Evolutionary conservation across 129 eudicot species (phyloP), one percentile per base, ranked within the genome.

Genomic region (Escallonia herrerae): DNA sequence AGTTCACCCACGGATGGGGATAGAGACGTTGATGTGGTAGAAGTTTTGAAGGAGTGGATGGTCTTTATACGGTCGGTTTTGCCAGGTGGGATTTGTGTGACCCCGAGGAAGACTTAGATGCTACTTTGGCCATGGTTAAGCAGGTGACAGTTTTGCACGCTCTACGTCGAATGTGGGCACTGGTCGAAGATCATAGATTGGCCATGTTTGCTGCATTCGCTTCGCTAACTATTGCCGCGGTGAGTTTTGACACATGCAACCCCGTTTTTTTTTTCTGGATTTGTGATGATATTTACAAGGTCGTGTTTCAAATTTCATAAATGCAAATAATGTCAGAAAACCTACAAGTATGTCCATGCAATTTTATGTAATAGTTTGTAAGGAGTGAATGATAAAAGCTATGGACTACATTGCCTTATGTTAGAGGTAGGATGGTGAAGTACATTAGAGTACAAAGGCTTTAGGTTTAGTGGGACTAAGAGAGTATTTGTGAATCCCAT

Each of bases 201-300:
- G 66, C 69, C 74, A 2, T 76, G 38, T 83, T 66, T 38, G 38
- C 66, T 45, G 95, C 87, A 58, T 79, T 81, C 44, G 71, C 73
- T 56, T 83, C 90, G 2, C 68, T 87, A 41, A 47, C 72, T 57
- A 40, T 87, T 56, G 86, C 90, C 0, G 95, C 90, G 68, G 95
- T 87, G 68, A 57, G 77, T 56, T 43, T 68, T 49, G 13, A 2
- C 54, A n/a, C 12, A 12, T 59, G 64, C 45, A 59, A 33, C 3
- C 22, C 2, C 8, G 2, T n/a, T n/a, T 43, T 8, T n/a, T n/a
- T n/a, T 5, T 44, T 4, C 22, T 44, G 43, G 15, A 3, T 60
- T 60, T 9, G 47, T 37, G 42, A 50, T 60, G 52, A 50, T 22
- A 22, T 22, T 22, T 22, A 1, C 33, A 22, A 22, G 33, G 33